phyloP scores from a whole-genome alignment of 441 rosid genomes.

The Brassica hybrid region DNA sequence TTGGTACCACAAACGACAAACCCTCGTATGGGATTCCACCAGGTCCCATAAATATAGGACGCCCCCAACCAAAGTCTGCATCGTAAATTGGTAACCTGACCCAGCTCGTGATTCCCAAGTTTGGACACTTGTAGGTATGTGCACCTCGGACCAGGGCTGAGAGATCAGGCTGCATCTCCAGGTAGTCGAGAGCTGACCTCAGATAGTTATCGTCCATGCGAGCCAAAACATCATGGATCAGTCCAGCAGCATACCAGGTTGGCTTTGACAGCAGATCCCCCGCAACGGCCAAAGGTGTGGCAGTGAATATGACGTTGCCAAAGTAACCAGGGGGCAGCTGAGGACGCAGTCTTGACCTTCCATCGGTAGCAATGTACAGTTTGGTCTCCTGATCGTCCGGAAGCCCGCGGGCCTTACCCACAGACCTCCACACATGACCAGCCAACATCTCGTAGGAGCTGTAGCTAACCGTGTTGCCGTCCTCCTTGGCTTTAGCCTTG shows the following conservation, averaged over 20 bases:
- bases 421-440: slow-evolving; percentile 89
- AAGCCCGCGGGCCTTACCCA: slow-evolving; percentile 81
- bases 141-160: slow-evolving; percentile 90
- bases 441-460: slow-evolving; percentile 95
- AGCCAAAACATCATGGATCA: slow-evolving; percentile 75
- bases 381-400: slow-evolving; percentile 74
- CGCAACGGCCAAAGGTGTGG: slow-evolving; percentile 80
- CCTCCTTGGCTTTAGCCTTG: slow-evolving; percentile 81
- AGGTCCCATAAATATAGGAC: slow-evolving; percentile 98
- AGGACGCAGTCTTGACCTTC: slow-evolving; percentile 80
- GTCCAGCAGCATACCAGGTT: slow-evolving; percentile 86
- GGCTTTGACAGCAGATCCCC: slow-evolving; percentile 79
- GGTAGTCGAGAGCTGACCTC: slow-evolving; percentile 94
- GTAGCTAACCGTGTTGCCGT: slow-evolving; percentile 69
- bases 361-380: slow-evolving; percentile 89
- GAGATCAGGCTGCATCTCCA: slow-evolving; percentile 89
- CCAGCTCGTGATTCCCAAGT: slow-evolving; percentile 97
- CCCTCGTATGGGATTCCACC: slow-evolving; percentile 95
- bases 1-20: slow-evolving; percentile 80
- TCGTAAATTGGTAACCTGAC: slow-evolving; percentile 90
- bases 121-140: slow-evolving; percentile 87
- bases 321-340: slow-evolving; percentile 88
- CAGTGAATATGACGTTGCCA: slow-evolving; percentile 89
- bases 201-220: slow-evolving; percentile 84
- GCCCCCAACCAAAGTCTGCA: slow-evolving; percentile 98